phyloP scores from a whole-genome alignment of 768 basidiomycete species.

The Leccinum subgranulosum region DNA sequence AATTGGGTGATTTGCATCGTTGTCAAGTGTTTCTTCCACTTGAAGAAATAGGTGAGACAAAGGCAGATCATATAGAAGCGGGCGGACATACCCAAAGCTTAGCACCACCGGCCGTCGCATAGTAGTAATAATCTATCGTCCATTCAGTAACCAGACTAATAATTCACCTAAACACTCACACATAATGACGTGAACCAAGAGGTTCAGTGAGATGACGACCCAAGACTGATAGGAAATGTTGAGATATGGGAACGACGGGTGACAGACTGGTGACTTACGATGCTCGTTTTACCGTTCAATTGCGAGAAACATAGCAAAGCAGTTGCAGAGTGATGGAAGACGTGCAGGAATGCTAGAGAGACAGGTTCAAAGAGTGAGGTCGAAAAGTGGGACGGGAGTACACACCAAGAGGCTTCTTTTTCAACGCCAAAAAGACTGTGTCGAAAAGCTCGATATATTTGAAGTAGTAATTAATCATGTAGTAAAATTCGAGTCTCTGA shows the following conservation, averaged over 20 bases:
- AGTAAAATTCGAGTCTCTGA: slow-evolving; percentile 91
- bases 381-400: slow-evolving; percentile 5
- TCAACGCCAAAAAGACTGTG: slow-evolving; percentile 94
- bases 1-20: slow-evolving; percentile 97
- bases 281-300: slow-evolving; percentile 90
- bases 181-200: slow-evolving; percentile 96
- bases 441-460: slow-evolving; percentile 96
- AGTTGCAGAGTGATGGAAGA: slow-evolving; percentile 99
- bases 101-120: slow-evolving; percentile 94
- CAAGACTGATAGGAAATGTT: slow-evolving; percentile 66
- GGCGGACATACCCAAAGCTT: slow-evolving; percentile 80
- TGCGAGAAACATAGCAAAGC: slow-evolving; percentile 93
- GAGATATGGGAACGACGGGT: background rate
- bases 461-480: slow-evolving; percentile 99
- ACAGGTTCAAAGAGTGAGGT: slow-evolving; percentile 1
- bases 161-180: slow-evolving; percentile 52
- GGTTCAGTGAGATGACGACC: slow-evolving; percentile 90
- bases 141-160: background rate
- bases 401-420: slow-evolving; percentile 96
- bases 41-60: slow-evolving; percentile 4
- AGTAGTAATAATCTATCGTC: slow-evolving; percentile 93
- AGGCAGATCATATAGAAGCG: background rate
- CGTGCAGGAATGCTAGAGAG: slow-evolving; percentile 85
- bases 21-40: slow-evolving; percentile 99
- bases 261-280: slow-evolving; percentile 53